Percentiles rank a stretch among this genome's conserved stretches.
Conservation (phyloP, 495 filamentous ascomycete species). For the Terfezia claveryi region DNA sequence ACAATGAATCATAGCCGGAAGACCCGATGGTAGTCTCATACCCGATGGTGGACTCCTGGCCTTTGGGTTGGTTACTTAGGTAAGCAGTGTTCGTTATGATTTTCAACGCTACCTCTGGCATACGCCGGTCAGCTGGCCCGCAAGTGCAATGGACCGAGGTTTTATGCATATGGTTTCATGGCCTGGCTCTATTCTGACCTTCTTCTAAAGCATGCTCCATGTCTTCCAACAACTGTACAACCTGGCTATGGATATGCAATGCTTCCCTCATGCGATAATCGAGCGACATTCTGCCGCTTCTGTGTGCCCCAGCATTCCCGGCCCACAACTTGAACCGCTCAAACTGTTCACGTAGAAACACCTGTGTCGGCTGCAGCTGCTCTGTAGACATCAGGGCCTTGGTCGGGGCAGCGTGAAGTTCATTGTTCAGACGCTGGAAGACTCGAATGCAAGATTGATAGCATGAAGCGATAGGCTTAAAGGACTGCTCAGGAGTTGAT, state of each 20-base stretch:
- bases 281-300: constrained; percentile 8
- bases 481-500: too few relatives aligned
- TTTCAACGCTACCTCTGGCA: neutral
- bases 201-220: constrained; percentile 7
- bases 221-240: constrained; percentile 6
- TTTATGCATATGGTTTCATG: too few relatives aligned
- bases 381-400: too few relatives aligned
- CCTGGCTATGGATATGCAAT: constrained; percentile 2
- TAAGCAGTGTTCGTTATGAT: neutral
- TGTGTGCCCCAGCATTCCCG: constrained; percentile 20
- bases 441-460: too few relatives aligned
- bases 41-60: neutral
- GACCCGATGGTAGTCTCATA: neutral
- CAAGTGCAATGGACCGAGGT: too few relatives aligned
- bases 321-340: constrained; percentile 21
- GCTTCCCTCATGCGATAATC: constrained; percentile 11
- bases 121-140: neutral
- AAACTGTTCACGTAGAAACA: neutral
- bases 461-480: too few relatives aligned
- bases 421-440: too few relatives aligned
- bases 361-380: too few relatives aligned
- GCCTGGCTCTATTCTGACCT: neutral
- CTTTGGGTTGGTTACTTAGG: neutral
- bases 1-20: neutral
- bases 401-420: too few relatives aligned